Base-by-base conservation (phyloP, 1,139 yeast genomes). In the Yamadazyma buinensis region DNA sequence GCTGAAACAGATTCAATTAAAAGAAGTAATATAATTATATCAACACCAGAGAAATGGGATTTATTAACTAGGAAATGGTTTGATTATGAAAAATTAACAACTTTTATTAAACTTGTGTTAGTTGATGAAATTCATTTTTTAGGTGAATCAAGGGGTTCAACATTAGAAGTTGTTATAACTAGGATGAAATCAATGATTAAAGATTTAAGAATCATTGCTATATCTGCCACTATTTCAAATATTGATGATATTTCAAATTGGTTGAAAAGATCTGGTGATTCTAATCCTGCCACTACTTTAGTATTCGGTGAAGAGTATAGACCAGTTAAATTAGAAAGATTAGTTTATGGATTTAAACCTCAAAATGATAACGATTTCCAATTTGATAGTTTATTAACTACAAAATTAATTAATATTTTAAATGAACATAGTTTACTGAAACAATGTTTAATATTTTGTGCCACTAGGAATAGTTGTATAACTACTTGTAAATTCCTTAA, bases 1-100 rank as follows among this genome's bases (percentile, higher is more conserved):
- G 36, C 51, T 9, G 77, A 72, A 34, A 48, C 67, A 3, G 72
- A 66, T 5, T 57, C 52, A 15, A 70, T 70, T 0, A 62, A 61
- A 40, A 60, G 51, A 19, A 61, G 74, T 3, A 67, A 69, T 32
- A 58, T 76, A 4, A 67, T 76, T 8, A 62, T 76, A 8, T 65
- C 78, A 1, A 76, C 80, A 0, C 80, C 81, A 2, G 81, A 76
- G 49, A 75, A 75, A 51, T 74, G 79, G 78, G 81, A 75, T 43
- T 51, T 66, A 30, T 51, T 74, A 34, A 72, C 80, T 0, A 57
- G 80, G 40, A 61, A 62, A 41, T 70, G 78, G 77, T 43, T 54
- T 4, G 76, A 72, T 40, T 61, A 64, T 36, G 43, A 54, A 3
- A 59, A 52, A 24, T 40, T 70, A 13, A 43, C 62, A 26, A 21